Percentiles rank a stretch among this genome's conserved stretches.
Conservation (phyloP, 2,329 filamentous ascomycete species). For the Neoascochyta sp. region DNA sequence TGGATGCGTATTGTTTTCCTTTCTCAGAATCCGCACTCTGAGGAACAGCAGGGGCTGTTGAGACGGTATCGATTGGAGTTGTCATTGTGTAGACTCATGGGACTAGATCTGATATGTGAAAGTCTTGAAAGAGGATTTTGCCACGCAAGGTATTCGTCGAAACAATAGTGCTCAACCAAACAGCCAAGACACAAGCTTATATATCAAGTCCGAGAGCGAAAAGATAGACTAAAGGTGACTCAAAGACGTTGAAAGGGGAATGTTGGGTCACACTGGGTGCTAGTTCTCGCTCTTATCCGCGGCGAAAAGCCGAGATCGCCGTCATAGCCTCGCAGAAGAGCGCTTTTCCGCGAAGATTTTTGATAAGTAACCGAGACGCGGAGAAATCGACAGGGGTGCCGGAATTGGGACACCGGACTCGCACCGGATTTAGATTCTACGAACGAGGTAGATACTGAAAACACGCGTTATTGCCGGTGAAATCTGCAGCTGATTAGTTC, state of each 20-base stretch:
- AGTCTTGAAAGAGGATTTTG: slow-evolving; percentile 1
- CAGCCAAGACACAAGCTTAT: too few species aligned
- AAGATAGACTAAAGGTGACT: slow-evolving; percentile 5
- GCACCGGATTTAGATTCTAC: too few species aligned
- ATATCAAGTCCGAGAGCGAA: too few species aligned
- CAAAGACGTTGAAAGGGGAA: slow-evolving; percentile 7
- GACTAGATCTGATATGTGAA: too few species aligned
- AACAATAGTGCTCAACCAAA: too few species aligned
- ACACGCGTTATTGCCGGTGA: too few species aligned
- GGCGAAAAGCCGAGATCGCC: slow-evolving; percentile 11
- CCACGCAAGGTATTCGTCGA: too few species aligned
- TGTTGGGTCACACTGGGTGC: slow-evolving; percentile 11
- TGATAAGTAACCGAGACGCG: slow-evolving; percentile 20
- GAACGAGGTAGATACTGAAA: too few species aligned
- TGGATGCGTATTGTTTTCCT: slow-evolving; percentile 26
- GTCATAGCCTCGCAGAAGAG: slow-evolving; percentile 16
- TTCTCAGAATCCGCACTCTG: slow-evolving; percentile 20
- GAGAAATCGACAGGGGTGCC: slow-evolving; percentile 16
- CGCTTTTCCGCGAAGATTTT: slow-evolving; percentile 33
- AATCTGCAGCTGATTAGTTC: neutral
- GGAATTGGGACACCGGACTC: slow-evolving; percentile 8
- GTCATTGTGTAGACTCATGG: slow-evolving; percentile 31
- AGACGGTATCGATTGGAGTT: slow-evolving; percentile 15
- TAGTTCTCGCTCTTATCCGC: slow-evolving; percentile 16
- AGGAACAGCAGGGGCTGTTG: slow-evolving; percentile 13